A percentile compares a stretch with the other conserved stretches of the same genome.
These are phyloP conservation scores for Citrus medica DNA, from an alignment of 345 rosid species.

Conservation along the genomic window DNA sequence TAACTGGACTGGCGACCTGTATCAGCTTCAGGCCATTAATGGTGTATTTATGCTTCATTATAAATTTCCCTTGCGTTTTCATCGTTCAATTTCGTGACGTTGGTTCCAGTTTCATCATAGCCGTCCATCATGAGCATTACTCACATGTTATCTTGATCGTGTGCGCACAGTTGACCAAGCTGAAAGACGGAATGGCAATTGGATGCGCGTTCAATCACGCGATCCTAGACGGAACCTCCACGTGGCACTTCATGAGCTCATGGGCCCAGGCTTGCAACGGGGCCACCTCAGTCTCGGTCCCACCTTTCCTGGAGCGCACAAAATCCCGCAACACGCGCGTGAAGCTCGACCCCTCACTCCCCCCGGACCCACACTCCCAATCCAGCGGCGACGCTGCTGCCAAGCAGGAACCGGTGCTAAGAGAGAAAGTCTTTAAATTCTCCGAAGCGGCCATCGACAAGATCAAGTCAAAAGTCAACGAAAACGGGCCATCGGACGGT, in stretches of 20 bases:
- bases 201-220: conserved; percentile 97
- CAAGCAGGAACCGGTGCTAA: conserved; percentile 31
- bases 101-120: not conserved
- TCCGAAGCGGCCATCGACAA: conserved; percentile 60
- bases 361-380: conserved; percentile 34
- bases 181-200: conserved; percentile 80
- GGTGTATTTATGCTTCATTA: not conserved
- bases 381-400: conserved; percentile 31
- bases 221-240: conserved; percentile 76
- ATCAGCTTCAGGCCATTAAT: not conserved
- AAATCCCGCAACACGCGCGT: conserved; percentile 78
- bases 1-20: no score
- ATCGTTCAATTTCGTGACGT: not conserved
- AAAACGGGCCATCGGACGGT: conserved; percentile 42
- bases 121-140: not conserved
- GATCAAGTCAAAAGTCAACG: conserved; percentile 69
- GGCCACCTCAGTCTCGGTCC: conserved; percentile 31
- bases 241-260: conserved; percentile 96
- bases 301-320: conserved; percentile 75
- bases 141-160: not conserved
- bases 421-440: conserved; percentile 71
- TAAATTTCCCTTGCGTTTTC: no score
- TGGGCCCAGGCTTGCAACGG: conserved; percentile 81
- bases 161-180: conserved; percentile 67
- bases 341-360: conserved; percentile 54